A percentile compares a stretch with the other conserved stretches of the same genome.
Evolutionary conservation across 441 rosid genomes (phyloP).

Genomic region (Gossypium schwendimanii): DNA sequence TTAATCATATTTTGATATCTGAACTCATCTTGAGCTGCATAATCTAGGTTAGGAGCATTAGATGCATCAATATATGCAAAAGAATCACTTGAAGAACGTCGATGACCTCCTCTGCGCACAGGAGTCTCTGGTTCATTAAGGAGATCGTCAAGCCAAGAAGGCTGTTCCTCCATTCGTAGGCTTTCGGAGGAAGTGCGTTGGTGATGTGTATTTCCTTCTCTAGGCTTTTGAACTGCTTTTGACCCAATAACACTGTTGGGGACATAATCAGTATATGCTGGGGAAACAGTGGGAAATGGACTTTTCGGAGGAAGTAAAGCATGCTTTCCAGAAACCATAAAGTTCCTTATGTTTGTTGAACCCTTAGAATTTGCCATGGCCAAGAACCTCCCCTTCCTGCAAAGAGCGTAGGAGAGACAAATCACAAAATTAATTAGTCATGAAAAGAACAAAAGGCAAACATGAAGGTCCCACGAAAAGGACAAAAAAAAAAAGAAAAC

Average conservation of each 20-base stretch:
- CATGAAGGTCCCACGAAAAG: not conserved
- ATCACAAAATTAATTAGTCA: not conserved
- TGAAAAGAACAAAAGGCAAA: not conserved
- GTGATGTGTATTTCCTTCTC: constrained; percentile 52
- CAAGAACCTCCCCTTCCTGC: constrained; percentile 29
- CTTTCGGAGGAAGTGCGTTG: constrained; percentile 95
- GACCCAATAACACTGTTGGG: constrained; percentile 54
- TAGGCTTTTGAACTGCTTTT: constrained; percentile 62
- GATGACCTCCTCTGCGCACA: constrained; percentile 79
- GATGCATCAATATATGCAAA: constrained; percentile 74
- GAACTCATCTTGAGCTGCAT: constrained; percentile 55
- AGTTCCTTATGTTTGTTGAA: constrained; percentile 56
- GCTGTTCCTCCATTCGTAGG: constrained; percentile 77
- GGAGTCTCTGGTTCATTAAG: constrained; percentile 97
- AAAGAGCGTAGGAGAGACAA: not conserved
- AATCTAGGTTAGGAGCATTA: constrained; percentile 53
- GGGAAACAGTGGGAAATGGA: constrained; percentile 73
- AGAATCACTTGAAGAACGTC: constrained; percentile 98
- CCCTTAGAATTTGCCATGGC: constrained; percentile 81
- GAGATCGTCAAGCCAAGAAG: constrained; percentile 99
- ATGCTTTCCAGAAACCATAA: constrained; percentile 66
- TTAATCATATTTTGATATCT: constrained; percentile 38
- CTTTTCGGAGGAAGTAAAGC: constrained; percentile 89
- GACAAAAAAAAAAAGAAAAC: not conserved
- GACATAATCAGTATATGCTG: constrained; percentile 56